Percentiles rank a stretch among this genome's conserved stretches.
These are phyloP conservation scores for Hypoxylon subgilvum DNA, from an alignment of 495 filamentous ascomycete genomes.

Conservation along the genomic window DNA sequence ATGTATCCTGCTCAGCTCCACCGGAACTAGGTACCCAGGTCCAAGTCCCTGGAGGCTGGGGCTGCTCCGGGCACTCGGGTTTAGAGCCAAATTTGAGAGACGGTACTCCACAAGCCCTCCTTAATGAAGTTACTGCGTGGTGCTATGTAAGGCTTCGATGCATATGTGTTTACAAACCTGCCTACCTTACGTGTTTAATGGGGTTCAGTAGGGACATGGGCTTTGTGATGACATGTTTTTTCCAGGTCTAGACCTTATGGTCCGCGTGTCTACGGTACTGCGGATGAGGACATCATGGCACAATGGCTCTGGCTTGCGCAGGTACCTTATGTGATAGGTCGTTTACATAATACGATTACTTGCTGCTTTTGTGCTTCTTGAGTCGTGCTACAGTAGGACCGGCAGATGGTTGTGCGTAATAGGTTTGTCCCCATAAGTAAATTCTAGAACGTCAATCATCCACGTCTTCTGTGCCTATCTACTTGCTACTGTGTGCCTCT, in stretches of 20 bases:
- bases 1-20: slow-evolving; percentile 6
- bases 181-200: background rate
- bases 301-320: no score
- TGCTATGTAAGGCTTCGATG: slow-evolving; percentile 4
- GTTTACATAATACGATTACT: slow-evolving; percentile 23
- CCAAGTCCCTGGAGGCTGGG: background rate
- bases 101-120: slow-evolving; percentile 13
- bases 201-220: slow-evolving; percentile 2
- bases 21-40: slow-evolving; percentile 7
- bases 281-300: no score
- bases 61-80: background rate
- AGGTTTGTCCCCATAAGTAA: no score
- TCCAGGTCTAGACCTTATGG: background rate
- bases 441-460: background rate
- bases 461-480: background rate
- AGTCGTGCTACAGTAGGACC: slow-evolving; percentile 6
- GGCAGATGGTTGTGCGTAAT: background rate
- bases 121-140: slow-evolving; percentile 9
- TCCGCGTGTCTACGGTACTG: slow-evolving; percentile 10
- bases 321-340: slow-evolving; percentile 38
- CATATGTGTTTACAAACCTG: background rate
- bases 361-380: slow-evolving; percentile 16
- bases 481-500: background rate
- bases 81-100: background rate
- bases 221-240: background rate